phyloP scores from a whole-genome alignment of 345 rosid species.

The Mallotus nudiflorus region DNA sequence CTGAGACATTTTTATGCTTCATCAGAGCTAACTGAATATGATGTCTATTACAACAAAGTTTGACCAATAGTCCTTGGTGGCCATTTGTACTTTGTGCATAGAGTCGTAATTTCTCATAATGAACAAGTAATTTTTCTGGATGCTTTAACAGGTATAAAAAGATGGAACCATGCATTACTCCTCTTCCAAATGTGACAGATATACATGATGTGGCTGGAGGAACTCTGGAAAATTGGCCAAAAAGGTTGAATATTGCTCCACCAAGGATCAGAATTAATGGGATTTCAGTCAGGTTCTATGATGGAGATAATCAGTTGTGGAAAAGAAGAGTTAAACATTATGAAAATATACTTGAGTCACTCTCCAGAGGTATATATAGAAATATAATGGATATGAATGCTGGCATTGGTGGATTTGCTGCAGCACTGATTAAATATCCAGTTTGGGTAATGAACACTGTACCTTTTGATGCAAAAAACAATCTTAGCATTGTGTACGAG shows the following conservation, averaged over 20 bases:
- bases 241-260: conserved; percentile 47
- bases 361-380: conserved; percentile 44
- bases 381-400: conserved; percentile 79
- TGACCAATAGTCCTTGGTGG: not conserved
- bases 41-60: too few relatives aligned
- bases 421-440: conserved; percentile 50
- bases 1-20: not conserved
- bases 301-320: conserved; percentile 49
- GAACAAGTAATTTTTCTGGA: not conserved
- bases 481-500: conserved; percentile 57
- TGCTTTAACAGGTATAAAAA: conserved; percentile 43
- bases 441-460: conserved; percentile 80
- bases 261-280: conserved; percentile 41
- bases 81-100: not conserved
- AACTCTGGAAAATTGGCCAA: conserved; percentile 45
- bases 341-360: conserved; percentile 41
- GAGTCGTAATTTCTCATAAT: not conserved
- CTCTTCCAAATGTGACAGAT: conserved; percentile 37
- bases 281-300: conserved; percentile 31
- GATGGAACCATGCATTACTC: conserved; percentile 64
- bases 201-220: conserved; percentile 39
- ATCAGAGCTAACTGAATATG: not conserved
- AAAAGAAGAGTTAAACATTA: conserved; percentile 43
- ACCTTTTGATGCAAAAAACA: conserved; percentile 46
- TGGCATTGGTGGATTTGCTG: conserved; percentile 65